A percentile compares a stretch with the other conserved stretches of the same genome.
phyloP scores from a whole-genome alignment of 768 basidiomycete genomes.

The Tulasnella calospora region DNA sequence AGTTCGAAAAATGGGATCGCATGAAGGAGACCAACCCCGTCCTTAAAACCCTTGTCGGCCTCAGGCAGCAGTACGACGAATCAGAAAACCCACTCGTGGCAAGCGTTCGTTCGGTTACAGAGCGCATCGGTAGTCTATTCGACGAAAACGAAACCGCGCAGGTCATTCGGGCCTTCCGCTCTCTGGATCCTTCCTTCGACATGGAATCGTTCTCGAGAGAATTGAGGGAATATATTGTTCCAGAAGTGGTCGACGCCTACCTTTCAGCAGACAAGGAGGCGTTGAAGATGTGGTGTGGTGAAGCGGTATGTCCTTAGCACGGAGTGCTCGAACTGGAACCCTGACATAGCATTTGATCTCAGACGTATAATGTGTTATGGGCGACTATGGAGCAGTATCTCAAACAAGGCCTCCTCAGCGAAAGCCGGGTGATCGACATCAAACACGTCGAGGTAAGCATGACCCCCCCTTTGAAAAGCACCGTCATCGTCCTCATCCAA shows the following conservation, averaged over 20 bases:
- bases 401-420: conserved; percentile 81
- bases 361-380: conserved; percentile 99
- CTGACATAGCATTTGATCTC: background rate
- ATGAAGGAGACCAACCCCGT: conserved; percentile 78
- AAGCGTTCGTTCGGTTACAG: conserved; percentile 74
- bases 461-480: background rate
- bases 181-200: conserved; percentile 82
- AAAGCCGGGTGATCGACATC: conserved; percentile 93
- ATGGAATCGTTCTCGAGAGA: conserved; percentile 85
- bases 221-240: conserved; percentile 92
- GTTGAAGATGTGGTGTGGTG: conserved; percentile 86
- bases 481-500: background rate
- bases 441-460: conserved; percentile 86
- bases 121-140: conserved; percentile 73
- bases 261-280: conserved; percentile 82
- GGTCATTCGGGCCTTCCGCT: conserved; percentile 79
- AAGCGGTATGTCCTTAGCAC: conserved; percentile 62
- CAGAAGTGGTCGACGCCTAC: conserved; percentile 96
- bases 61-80: conserved; percentile 76
- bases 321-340: background rate
- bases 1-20: conserved; percentile 73
- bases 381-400: conserved; percentile 95
- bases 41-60: conserved; percentile 51
- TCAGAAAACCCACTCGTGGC: conserved; percentile 88
- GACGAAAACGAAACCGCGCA: conserved; percentile 99